Conservation (phyloP, 163 green algal species). For the Chlamydomonas reinhardtii region DNA sequence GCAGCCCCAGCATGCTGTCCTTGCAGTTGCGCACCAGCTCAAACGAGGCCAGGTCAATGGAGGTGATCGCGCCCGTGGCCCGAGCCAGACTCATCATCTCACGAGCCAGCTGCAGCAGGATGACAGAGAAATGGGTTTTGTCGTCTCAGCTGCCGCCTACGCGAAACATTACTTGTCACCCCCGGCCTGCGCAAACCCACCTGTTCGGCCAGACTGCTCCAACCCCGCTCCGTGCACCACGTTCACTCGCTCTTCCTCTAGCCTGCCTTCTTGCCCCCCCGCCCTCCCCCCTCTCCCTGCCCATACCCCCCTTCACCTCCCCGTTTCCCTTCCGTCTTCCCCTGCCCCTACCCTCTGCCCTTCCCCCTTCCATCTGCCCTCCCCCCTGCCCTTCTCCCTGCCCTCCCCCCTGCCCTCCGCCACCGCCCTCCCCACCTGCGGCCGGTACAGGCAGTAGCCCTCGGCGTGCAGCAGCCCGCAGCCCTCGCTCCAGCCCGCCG, state of each 20-base stretch:
- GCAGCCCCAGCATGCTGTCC: slow-evolving; percentile 66
- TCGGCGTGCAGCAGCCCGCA: slow-evolving; percentile 82
- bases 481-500: slow-evolving; percentile 2
- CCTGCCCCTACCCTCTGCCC: too few relatives aligned
- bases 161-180: too few relatives aligned
- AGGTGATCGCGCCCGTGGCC: slow-evolving; percentile 64
- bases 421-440: slow-evolving; percentile 54
- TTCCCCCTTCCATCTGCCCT: background rate
- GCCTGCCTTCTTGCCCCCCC: too few relatives aligned
- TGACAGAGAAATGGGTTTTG: too few relatives aligned
- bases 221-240: too few relatives aligned
- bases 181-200: too few relatives aligned
- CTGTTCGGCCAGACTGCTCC: too few relatives aligned
- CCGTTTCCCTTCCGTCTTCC: too few relatives aligned
- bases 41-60: slow-evolving; percentile 89
- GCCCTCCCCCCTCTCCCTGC: too few relatives aligned
- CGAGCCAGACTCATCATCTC: slow-evolving; percentile 65
- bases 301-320: too few relatives aligned
- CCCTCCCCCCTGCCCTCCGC: background rate
- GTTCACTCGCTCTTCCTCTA: too few relatives aligned
- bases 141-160: too few relatives aligned
- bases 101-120: slow-evolving; percentile 15
- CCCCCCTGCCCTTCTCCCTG: background rate
- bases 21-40: slow-evolving; percentile 80
- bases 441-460: slow-evolving; percentile 88